phyloP scores from a whole-genome alignment of 306 rosid genomes.

The apple (Malus domestica) region ASM211411v1 NC_041798.1:30085501-30086000 shows the following conservation, averaged over 20 bases:
- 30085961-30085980: not conserved
- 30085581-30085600: not conserved
- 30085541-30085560: too few relatives aligned
- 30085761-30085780: slow-evolving; percentile 10
- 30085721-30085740: not conserved
- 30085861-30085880: slow-evolving; percentile 5
- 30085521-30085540: too few relatives aligned
- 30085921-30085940: slow-evolving; percentile 19
- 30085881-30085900: not conserved
- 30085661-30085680: not conserved
- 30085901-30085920: slow-evolving; percentile 15
- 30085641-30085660: not conserved
- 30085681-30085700: not conserved
- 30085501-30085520: too few relatives aligned
- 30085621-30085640: not conserved
- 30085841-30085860: slow-evolving; percentile 11
- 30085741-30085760: slow-evolving; percentile 10
- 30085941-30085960: slow-evolving; percentile 12
- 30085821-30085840: slow-evolving; percentile 8
- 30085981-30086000: not conserved
- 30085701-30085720: not conserved
- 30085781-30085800: slow-evolving; percentile 14
- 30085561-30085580: not conserved
- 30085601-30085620: not conserved
- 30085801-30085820: slow-evolving; percentile 24